A percentile compares a stretch with the other conserved stretches of the same genome.
phyloP scores from a whole-genome alignment of 2,329 filamentous ascomycete species.

The Aureobasidium sp. region DNA sequence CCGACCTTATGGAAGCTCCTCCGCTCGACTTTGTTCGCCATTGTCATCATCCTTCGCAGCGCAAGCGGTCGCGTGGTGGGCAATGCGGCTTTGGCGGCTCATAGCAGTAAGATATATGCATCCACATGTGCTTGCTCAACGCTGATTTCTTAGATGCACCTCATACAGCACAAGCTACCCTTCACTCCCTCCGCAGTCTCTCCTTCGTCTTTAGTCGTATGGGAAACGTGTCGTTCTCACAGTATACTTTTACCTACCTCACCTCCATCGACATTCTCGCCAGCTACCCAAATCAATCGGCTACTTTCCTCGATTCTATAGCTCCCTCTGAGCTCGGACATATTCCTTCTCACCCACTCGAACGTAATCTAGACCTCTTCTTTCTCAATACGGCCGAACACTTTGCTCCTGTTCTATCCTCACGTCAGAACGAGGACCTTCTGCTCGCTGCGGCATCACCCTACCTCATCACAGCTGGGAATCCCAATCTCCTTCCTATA shows the following conservation, averaged over 20 bases:
- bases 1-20: conserved; percentile 68
- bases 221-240: conserved; percentile 66
- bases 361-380: conserved; percentile 72
- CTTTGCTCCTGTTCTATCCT: conserved; percentile 61
- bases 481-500: conserved; percentile 54
- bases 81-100: neutral
- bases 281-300: conserved; percentile 57
- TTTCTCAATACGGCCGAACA: conserved; percentile 84
- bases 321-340: conserved; percentile 45
- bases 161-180: conserved; percentile 58
- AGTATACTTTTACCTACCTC: conserved; percentile 76
- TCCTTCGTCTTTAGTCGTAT: conserved; percentile 74
- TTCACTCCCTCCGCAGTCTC: conserved; percentile 67
- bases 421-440: conserved; percentile 60
- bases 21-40: conserved; percentile 65
- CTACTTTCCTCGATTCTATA: conserved; percentile 59
- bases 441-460: conserved; percentile 65
- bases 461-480: conserved; percentile 58
- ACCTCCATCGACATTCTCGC: conserved; percentile 74
- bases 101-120: conserved; percentile 31
- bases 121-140: neutral
- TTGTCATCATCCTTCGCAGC: conserved; percentile 66
- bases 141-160: conserved; percentile 43
- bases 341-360: conserved; percentile 56
- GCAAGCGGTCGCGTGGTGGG: conserved; percentile 56